phyloP scores from a whole-genome alignment of 129 eudicot genomes.

The Centaurea solstitialis region DNA sequence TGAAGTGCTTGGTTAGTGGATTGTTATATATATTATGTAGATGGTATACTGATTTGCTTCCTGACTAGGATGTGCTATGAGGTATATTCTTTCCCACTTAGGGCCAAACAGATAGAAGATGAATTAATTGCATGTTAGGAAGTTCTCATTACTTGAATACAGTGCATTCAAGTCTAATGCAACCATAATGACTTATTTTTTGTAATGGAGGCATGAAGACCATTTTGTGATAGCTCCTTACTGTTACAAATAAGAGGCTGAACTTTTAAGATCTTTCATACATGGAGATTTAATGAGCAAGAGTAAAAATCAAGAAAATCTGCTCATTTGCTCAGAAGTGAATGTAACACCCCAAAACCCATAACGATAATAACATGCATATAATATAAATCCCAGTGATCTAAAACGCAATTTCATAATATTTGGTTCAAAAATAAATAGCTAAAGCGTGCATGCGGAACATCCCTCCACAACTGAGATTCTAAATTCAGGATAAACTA shows the following conservation, averaged over 20 bases:
- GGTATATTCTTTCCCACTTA: not conserved
- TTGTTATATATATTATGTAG: not conserved
- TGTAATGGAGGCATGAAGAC: not conserved
- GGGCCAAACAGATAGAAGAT: not conserved
- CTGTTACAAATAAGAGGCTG: not conserved
- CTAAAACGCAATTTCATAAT: too few relatives aligned
- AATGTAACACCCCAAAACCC: too few relatives aligned
- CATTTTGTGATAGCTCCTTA: not conserved
- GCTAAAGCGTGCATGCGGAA: too few relatives aligned
- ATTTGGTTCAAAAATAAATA: too few relatives aligned
- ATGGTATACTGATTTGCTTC: constrained; percentile 12
- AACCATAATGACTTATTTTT: not conserved
- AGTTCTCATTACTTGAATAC: constrained; percentile 3
- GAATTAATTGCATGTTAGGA: not conserved
- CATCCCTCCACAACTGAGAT: too few relatives aligned
- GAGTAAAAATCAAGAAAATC: not conserved
- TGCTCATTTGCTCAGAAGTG: not conserved
- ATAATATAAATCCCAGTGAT: too few relatives aligned
- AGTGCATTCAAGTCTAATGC: constrained; percentile 1
- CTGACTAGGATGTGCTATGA: constrained; percentile 15
- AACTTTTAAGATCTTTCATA: not conserved
- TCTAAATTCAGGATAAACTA: too few relatives aligned
- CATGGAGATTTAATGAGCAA: not conserved
- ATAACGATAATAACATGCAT: too few relatives aligned
- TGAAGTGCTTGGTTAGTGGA: constrained; percentile 20